Evolutionary conservation across 305 asterid species (phyloP), one percentile per base, ranked within the genome.

Genomic region (Fraxinus greggii): DNA sequence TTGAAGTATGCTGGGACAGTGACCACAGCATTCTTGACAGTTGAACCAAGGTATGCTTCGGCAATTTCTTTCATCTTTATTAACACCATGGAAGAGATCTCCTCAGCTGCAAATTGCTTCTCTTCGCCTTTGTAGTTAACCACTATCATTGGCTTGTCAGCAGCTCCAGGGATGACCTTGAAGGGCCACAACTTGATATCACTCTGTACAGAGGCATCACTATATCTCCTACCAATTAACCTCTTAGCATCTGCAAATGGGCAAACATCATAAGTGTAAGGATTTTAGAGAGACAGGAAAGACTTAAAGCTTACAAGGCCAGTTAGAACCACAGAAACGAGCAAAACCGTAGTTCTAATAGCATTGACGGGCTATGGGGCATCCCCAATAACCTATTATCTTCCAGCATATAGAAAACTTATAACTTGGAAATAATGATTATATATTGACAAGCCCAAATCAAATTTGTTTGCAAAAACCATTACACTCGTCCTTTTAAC

Each of bases 141-240:
- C 9, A 81, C 61, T 56, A 93, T 93, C 93, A 91, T 89, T 28
- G 98, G 98, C 88, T 93, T 93, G 45, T 93, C 97, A 70, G 92
- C 97, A 13, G 98, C 88, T 63, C 98, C 97, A 10, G 98, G 12
- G 33, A 88, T 86, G 28, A 93, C 93, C 86, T 90, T 91, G 83
- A 93, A 93, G 26, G 98, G 98, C 98, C 98, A 93, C 79, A 91
- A 77, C 84, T 93, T 92, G 26, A 91, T 89, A 56, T 93, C 98
- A 63, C 92, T 86, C 48, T 93, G 98, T 0, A 93, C 98, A 0
- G 95, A 84, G 23, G 98, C 84, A 81, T 93, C 98, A 10, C 82
- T 73, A 19, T 88, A 92, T 7, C 98, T 86, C 87, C 98, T 89
- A 23, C 98, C 98, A 73, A 93, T 93, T 84, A 93, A 79, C 81